phyloP scores from a whole-genome alignment of 2,329 filamentous ascomycete genomes.

The Penicillium glabrum region DNA sequence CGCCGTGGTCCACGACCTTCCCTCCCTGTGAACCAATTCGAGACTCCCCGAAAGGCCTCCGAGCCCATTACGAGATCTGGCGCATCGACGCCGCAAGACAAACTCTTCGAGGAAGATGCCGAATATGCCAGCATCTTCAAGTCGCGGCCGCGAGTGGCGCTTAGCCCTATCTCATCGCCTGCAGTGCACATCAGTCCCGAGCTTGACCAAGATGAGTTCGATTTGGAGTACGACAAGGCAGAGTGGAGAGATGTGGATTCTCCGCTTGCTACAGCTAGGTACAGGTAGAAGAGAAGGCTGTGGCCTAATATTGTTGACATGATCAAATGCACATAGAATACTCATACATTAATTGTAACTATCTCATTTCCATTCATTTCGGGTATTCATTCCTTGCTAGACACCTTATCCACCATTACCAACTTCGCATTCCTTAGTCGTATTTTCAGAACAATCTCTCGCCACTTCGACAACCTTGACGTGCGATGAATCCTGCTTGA shows the following conservation, averaged over 20 bases:
- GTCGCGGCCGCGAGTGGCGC: constrained; percentile 75
- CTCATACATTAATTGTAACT: neutral
- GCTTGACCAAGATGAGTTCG: constrained; percentile 23
- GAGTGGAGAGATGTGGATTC: constrained; percentile 22
- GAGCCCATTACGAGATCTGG: constrained; percentile 23
- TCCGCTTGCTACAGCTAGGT: constrained; percentile 17
- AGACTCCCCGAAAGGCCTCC: constrained; percentile 47
- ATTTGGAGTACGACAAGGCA: constrained; percentile 17
- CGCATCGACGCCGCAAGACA: constrained; percentile 60
- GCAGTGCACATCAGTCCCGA: constrained; percentile 36
- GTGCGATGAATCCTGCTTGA: neutral
- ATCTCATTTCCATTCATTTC: neutral
- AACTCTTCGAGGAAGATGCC: constrained; percentile 67
- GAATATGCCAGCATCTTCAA: constrained; percentile 84
- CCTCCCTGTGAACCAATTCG: constrained; percentile 58
- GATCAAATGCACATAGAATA: neutral
- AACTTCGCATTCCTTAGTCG: neutral
- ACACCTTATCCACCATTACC: neutral
- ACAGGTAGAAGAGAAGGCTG: neutral
- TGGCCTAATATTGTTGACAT: neutral
- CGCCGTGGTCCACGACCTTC: constrained; percentile 32
- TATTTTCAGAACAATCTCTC: neutral
- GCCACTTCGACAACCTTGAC: neutral
- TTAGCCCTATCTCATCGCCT: constrained; percentile 62
- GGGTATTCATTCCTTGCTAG: neutral